Evolutionary conservation across 1,284 basidiomycete genomes (phyloP).

Genomic region (Neotropicomus parvogracilis): DNA sequence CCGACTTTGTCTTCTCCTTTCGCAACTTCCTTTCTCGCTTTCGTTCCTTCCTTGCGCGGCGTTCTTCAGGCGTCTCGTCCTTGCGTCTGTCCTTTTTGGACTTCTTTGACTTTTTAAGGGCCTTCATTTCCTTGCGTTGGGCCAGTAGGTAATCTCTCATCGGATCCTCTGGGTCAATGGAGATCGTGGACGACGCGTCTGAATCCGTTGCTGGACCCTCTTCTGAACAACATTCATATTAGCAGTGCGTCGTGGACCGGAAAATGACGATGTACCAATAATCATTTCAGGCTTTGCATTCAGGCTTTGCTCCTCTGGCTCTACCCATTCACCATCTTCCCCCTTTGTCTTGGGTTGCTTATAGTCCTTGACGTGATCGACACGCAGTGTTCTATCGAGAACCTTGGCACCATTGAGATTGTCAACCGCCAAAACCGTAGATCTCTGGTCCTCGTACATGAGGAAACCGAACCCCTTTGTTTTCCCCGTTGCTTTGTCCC

Average conservation of each 20-base stretch:
- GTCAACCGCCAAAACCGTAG: conserved; percentile 94
- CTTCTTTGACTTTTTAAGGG: conserved; percentile 56
- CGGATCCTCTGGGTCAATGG: conserved; percentile 93
- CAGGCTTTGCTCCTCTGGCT: conserved; percentile 78
- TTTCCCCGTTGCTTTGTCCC: conserved; percentile 88
- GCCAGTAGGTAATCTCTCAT: conserved; percentile 89
- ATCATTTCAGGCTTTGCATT: conserved; percentile 79
- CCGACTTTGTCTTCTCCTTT: conserved; percentile 42
- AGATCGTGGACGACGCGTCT: conserved; percentile 61
- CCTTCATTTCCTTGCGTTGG: conserved; percentile 66
- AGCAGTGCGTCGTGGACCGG: conserved; percentile 2
- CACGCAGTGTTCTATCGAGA: conserved; percentile 80
- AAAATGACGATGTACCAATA: conserved; percentile 45
- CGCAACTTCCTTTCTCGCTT: conserved; percentile 58
- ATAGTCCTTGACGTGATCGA: conserved; percentile 94
- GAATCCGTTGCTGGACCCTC: conserved; percentile 57
- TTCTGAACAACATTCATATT: conserved; percentile 34
- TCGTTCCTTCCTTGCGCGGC: conserved; percentile 61
- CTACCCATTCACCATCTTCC: conserved; percentile 86
- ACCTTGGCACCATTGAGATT: conserved; percentile 96
- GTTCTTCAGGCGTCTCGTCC: conserved; percentile 77
- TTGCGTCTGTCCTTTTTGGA: conserved; percentile 56
- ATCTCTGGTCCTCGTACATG: conserved; percentile 99
- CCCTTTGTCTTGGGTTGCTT: conserved; percentile 81
- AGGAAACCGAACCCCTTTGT: conserved; percentile 91